Percentiles rank a stretch among this genome's conserved stretches.
Conservation (phyloP, 129 eudicot genomes). For the Flaveria bidentis region DNA sequence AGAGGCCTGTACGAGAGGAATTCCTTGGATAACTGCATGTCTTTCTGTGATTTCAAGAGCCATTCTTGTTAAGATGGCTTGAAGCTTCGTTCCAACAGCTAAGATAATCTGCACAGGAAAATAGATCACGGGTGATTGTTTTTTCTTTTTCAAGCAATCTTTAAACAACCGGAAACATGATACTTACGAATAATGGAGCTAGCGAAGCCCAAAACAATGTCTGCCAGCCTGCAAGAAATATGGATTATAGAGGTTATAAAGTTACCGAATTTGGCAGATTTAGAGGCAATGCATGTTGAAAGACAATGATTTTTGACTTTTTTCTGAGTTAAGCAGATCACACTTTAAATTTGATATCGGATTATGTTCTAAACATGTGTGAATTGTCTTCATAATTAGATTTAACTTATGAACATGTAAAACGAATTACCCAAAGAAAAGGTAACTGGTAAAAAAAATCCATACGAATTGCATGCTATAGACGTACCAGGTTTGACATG, state of each 20-base stretch:
- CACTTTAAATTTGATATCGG: neutral
- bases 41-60: conserved; percentile 80
- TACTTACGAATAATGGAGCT: conserved; percentile 72
- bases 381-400: neutral
- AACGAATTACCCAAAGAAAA: neutral
- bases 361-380: neutral
- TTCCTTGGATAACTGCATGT: conserved; percentile 84
- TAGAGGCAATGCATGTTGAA: neutral
- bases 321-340: conserved; percentile 2
- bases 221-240: conserved; percentile 61
- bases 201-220: conserved; percentile 90
- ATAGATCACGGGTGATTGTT: neutral
- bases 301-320: conserved; percentile 10
- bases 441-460: too few relatives aligned
- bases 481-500: neutral
- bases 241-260: neutral
- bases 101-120: conserved; percentile 56
- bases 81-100: conserved; percentile 89
- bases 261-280: neutral
- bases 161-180: neutral
- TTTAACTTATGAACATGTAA: neutral
- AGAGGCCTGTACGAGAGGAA: conserved; percentile 88
- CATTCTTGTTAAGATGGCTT: conserved; percentile 75
- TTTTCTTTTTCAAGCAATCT: neutral
- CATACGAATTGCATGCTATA: neutral